Base-by-base conservation (phyloP, 106 monocot species). In the Dioscorea alata region DNA sequence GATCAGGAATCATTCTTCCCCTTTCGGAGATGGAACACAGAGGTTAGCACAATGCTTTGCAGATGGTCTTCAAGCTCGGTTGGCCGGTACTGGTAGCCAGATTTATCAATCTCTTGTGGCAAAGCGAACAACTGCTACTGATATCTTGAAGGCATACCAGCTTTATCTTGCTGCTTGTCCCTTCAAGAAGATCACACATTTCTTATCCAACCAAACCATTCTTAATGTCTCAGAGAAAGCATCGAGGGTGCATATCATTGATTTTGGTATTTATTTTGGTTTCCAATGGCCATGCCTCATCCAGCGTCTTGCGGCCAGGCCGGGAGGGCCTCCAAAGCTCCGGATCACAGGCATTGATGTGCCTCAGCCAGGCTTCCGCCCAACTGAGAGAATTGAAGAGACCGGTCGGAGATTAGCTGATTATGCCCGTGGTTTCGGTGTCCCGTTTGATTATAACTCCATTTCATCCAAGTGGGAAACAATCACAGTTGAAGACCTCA, bases 241-340 rank as follows among this genome's bases (percentile, higher is more conserved):
- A 19, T 68, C 69, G 6, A 74, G 69, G 64, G 63, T 95, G 12
- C 94, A 95, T 53, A 88, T 95, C 17, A 67, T 95, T 51, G 90
- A 95, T 75, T 90, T 91, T 58, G 90, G 94, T 8, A 88, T 91
- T 49, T 77, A 75, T 64, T 91, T 79, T 68, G 94, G 94, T 13
- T 91, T 95, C 67, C 91, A 91, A 35, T 95, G 94, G 94, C 90
- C 90, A 25, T 74, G 82, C 64, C 83, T 95, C 25, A 88, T 95
- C 64, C 85, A 91, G 50, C 71, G 80, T 8, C 74, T 95, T 10
- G 33, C 88, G 4, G 49, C 16, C 0, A 65, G 83, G 70, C 33
- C 73, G 13, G 82, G 74, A 1, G 83, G 78, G 0, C 85, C 90
- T 2, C 91, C 90, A 12, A 85, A 71, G 80, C 87, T 95, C 22